Evolutionary conservation across 257 asterid genomes (phyloP).

Genomic region (Fraxinus americana): DNA sequence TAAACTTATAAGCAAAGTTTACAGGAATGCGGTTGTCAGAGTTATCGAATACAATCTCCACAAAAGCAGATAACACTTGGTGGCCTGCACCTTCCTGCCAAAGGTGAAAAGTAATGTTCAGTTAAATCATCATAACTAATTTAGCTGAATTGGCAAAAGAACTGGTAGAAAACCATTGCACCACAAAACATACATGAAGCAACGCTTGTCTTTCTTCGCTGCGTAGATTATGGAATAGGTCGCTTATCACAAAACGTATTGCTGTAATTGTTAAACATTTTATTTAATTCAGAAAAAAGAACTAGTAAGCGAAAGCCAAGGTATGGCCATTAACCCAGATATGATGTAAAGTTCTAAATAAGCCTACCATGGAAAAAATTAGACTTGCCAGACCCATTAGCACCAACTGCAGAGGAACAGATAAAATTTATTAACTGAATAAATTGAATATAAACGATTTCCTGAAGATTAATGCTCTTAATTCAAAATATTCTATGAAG

Average conservation of each 20-base stretch:
- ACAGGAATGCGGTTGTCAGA: slow-evolving; percentile 96
- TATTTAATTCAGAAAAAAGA: slow-evolving; percentile 3
- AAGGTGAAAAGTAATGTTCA: slow-evolving; percentile 22
- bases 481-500: not conserved
- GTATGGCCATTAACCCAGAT: not conserved
- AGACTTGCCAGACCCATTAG: slow-evolving; percentile 98
- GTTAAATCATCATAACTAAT: slow-evolving; percentile 8
- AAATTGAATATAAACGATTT: slow-evolving; percentile 20
- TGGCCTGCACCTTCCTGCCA: slow-evolving; percentile 98
- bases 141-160: slow-evolving; percentile 3
- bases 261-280: slow-evolving; percentile 49
- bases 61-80: slow-evolving; percentile 91
- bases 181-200: slow-evolving; percentile 77
- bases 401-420: slow-evolving; percentile 70
- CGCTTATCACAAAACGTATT: slow-evolving; percentile 92
- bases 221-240: slow-evolving; percentile 90
- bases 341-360: slow-evolving; percentile 13
- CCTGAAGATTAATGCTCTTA: slow-evolving; percentile 9
- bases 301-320: not conserved
- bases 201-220: slow-evolving; percentile 90
- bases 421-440: not conserved
- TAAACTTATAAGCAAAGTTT: slow-evolving; percentile 19
- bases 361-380: slow-evolving; percentile 90
- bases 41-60: slow-evolving; percentile 97
- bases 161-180: slow-evolving; percentile 15